A percentile compares a stretch with the other conserved stretches of the same genome.
Evolutionary conservation across 1,284 basidiomycete species (phyloP).

Genomic region (Cryptococcus hybrid): DNA sequence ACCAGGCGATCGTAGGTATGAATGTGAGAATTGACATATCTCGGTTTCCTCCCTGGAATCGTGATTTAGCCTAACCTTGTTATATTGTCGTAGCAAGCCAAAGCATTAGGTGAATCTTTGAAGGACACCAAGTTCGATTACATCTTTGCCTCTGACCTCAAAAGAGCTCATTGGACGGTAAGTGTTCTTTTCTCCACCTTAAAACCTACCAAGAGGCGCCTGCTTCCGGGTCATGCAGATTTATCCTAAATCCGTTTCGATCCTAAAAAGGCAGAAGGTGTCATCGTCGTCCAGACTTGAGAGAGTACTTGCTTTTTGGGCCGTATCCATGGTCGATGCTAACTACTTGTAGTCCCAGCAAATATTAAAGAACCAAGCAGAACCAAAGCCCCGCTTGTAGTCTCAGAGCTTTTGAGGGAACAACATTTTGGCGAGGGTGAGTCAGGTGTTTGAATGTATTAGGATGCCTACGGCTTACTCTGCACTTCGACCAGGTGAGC

Average conservation of each 20-base stretch:
- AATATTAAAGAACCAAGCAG: conserved; percentile 38
- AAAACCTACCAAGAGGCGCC: not conserved
- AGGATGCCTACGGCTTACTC: not conserved
- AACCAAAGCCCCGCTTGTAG: conserved; percentile 36
- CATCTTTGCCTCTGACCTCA: conserved; percentile 76
- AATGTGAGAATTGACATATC: conserved; percentile 10
- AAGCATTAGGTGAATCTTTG: conserved; percentile 67
- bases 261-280: no score
- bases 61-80: no score
- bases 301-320: not conserved
- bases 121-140: conserved; percentile 60
- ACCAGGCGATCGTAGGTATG: conserved; percentile 7
- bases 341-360: conserved; percentile 39
- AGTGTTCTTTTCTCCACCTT: conserved; percentile 6
- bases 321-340: not conserved
- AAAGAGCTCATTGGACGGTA: conserved; percentile 61
- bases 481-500: conserved; percentile 16
- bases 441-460: conserved; percentile 14
- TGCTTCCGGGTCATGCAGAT: no score
- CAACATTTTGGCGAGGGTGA: conserved; percentile 48
- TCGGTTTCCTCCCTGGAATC: not conserved
- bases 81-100: conserved; percentile 65
- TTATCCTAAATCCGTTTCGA: no score
- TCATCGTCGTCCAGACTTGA: no score
- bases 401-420: conserved; percentile 42